Conservation (phyloP, 129 eudicot genomes). For the Smallanthus sonchifolius region DNA sequence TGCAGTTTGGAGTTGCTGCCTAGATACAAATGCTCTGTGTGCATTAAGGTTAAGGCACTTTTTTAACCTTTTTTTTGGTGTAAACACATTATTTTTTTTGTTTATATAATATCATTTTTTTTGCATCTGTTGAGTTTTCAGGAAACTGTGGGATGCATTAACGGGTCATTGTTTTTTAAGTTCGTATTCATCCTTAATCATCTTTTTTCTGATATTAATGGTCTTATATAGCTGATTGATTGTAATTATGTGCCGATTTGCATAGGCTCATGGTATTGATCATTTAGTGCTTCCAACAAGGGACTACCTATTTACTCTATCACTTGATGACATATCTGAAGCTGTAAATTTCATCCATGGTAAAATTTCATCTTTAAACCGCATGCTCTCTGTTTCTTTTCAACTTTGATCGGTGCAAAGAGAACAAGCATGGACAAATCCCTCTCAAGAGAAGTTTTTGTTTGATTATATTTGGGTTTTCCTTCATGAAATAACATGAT, state of each 20-base stretch:
- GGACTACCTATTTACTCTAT: constrained; percentile 80
- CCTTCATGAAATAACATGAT: neutral
- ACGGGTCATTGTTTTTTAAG: neutral
- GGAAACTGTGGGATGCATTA: no score
- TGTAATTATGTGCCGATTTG: neutral
- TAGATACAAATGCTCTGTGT: no score
- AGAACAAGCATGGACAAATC: neutral
- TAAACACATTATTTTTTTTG: no score
- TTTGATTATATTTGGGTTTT: neutral
- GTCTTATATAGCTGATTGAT: neutral
- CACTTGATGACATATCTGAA: constrained; percentile 39
- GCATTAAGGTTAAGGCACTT: no score
- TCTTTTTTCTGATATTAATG: neutral
- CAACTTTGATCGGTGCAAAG: neutral
- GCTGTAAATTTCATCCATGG: constrained; percentile 54
- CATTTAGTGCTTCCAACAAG: constrained; percentile 81
- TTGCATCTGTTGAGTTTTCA: no score
- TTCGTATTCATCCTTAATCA: neutral
- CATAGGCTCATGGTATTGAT: constrained; percentile 52
- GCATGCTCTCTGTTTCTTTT: neutral
- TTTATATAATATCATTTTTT: no score
- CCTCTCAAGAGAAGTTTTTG: neutral
- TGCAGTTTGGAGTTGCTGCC: no score
- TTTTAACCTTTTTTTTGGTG: no score
- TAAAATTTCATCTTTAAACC: neutral